These are phyloP conservation scores for Buddleja alternifolia DNA, from an alignment of 257 asterid genomes.

Conservation along the genomic window DNA sequence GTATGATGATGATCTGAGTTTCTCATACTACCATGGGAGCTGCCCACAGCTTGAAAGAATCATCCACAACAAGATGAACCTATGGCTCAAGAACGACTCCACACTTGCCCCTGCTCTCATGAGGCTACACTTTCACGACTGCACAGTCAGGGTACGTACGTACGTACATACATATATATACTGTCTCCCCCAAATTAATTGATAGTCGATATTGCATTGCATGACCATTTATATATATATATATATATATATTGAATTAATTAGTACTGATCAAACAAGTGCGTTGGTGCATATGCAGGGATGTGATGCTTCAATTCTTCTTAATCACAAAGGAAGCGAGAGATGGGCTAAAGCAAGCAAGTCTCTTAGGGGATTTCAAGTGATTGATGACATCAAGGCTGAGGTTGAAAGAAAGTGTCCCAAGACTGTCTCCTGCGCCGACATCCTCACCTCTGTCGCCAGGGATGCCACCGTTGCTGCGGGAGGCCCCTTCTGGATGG, in stretches of 20 bases:
- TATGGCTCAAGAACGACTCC: slow-evolving; percentile 55
- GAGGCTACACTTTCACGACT: slow-evolving; percentile 64
- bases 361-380: slow-evolving; percentile 51
- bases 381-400: slow-evolving; percentile 52
- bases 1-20: slow-evolving; percentile 49
- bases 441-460: slow-evolving; percentile 57
- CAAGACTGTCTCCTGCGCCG: slow-evolving; percentile 61
- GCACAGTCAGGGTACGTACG: slow-evolving; percentile 50
- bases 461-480: slow-evolving; percentile 57
- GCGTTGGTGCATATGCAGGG: slow-evolving; percentile 37
- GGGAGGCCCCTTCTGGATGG: slow-evolving; percentile 64
- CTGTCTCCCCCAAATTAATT: no score
- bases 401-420: slow-evolving; percentile 62
- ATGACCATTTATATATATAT: no score
- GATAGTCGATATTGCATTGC: no score
- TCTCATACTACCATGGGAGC: slow-evolving; percentile 43
- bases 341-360: slow-evolving; percentile 48
- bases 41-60: slow-evolving; percentile 57
- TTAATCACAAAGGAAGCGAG: slow-evolving; percentile 55
- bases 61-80: slow-evolving; percentile 35
- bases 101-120: slow-evolving; percentile 63
- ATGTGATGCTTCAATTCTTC: slow-evolving; percentile 63
- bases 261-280: no score
- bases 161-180: no score
- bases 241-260: no score